These are phyloP conservation scores for Debaryomyces tyrocola DNA, from an alignment of 805 yeast species.

Conservation along the genomic window DNA sequence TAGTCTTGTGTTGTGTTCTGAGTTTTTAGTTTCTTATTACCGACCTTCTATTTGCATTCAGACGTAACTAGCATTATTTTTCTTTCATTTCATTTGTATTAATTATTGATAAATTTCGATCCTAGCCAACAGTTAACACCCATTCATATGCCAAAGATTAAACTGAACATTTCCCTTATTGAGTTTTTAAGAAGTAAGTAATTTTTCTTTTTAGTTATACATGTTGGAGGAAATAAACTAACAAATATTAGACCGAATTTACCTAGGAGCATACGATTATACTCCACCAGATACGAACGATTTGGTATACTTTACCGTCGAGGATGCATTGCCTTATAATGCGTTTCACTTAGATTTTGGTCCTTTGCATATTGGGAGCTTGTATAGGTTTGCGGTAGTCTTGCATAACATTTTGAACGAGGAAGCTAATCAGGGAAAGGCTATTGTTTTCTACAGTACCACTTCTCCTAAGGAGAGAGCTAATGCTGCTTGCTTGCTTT, in stretches of 20 bases:
- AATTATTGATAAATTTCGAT: not conserved
- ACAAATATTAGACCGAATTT: slow-evolving; percentile 57
- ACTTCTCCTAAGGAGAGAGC: slow-evolving; percentile 80
- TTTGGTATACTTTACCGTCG: slow-evolving; percentile 85
- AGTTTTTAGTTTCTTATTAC: slow-evolving; percentile 5
- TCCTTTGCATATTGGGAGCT: slow-evolving; percentile 88
- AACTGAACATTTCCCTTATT: slow-evolving; percentile 32
- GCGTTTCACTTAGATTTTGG: slow-evolving; percentile 97
- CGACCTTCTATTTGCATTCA: slow-evolving; percentile 9
- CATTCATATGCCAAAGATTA: slow-evolving; percentile 15
- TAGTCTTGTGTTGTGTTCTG: not conserved
- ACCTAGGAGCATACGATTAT: slow-evolving; percentile 84
- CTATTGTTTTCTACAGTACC: slow-evolving; percentile 86
- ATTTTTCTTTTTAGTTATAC: no score
- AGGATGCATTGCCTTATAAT: slow-evolving; percentile 88
- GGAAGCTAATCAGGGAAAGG: slow-evolving; percentile 77
- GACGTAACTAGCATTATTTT: not conserved
- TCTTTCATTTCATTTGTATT: no score
- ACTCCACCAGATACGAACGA: slow-evolving; percentile 76
- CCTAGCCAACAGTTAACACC: not conserved
- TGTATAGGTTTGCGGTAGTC: slow-evolving; percentile 92
- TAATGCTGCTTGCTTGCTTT: slow-evolving; percentile 90
- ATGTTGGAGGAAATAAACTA: slow-evolving; percentile 15
- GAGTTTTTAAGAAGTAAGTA: slow-evolving; percentile 45
- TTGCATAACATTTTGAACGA: slow-evolving; percentile 90